A percentile compares a stretch with the other conserved stretches of the same genome.
phyloP scores from a whole-genome alignment of 2,329 filamentous ascomycete genomes.

The Chaetomiaceae sp. region DNA sequence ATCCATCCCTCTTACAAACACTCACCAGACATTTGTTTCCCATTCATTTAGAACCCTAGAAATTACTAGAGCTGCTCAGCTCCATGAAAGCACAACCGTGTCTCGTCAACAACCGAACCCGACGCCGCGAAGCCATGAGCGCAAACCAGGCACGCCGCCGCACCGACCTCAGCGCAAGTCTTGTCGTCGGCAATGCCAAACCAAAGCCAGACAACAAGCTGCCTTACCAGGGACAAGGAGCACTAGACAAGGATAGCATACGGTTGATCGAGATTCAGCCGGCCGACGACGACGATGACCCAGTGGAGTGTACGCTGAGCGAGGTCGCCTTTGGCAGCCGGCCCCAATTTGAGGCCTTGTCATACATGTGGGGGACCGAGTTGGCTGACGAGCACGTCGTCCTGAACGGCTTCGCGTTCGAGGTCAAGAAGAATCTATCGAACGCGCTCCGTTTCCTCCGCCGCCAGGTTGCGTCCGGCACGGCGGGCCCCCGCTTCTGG shows the following conservation, averaged over 20 bases:
- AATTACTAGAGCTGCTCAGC: no score
- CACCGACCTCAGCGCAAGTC: no score
- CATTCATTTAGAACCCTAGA: no score
- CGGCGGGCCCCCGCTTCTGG: not conserved
- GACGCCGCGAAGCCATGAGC: no score
- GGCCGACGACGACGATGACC: not conserved
- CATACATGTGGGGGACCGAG: not conserved
- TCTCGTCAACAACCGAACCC: not conserved
- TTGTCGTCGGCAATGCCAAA: not conserved
- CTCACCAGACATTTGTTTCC: no score
- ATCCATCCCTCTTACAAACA: no score
- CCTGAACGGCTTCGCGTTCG: not conserved
- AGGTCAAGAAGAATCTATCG: not conserved
- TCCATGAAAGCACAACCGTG: no score
- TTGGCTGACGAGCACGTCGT: not conserved
- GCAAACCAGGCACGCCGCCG: no score
- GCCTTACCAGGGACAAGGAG: no score
- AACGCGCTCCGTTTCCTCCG: not conserved
- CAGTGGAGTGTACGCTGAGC: not conserved
- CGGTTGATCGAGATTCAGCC: not conserved
- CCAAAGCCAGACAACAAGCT: not conserved
- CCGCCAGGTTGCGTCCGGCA: not conserved
- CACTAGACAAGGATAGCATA: no score
- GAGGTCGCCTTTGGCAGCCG: not conserved
- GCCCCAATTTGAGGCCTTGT: not conserved